Evolutionary conservation across 371 early-diverging fungal species (phyloP), one percentile per base, ranked within the genome.

Genomic region (Apophysomyces elegans): DNA sequence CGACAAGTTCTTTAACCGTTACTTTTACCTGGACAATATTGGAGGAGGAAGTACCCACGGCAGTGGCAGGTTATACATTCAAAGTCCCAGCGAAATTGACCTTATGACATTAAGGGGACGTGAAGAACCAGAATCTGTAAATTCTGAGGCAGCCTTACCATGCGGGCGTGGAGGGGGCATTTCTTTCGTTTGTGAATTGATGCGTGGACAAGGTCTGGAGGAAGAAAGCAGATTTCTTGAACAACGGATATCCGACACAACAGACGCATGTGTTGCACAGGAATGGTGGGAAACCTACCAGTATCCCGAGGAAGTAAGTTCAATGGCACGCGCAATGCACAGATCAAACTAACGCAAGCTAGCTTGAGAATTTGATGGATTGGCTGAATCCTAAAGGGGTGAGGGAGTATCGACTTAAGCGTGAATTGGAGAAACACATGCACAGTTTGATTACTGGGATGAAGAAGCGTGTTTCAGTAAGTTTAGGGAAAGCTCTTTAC

Each of bases 21-120:
- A 96, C 73, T 95, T 91, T 83, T 95, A 90, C 76, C 81, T 94
- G 66, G 97, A 96, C 64, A 85, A 85, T 61, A 76, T 87, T 59
- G 89, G 88, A 41, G 88, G 89, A 26, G 84, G 84, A 12, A 72
- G 79, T 39, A 59, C 80, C 1, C 86, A 86, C 64, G 87, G 85
- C 16, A 82, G 90, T 0, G 90, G 88, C 18, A 78, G 88, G 7
- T 60, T 92, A 0, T 87, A 85, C 67, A 85, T 92, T 9, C 90
- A 87, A 65, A 80, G 86, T 14, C 86, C 90, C 3, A 77, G 80
- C 7, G 72, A 74, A 14, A 68, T 77, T 11, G 89, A 89, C 59
- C 61, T 84, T 14, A 75, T 79, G 62, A 50, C 73, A 6, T 12
- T 85, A 16, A 64, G 68, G 16, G 71, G 82, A 37, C 80, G 86